A percentile compares a stretch with the other conserved stretches of the same genome.
Evolutionary conservation across 2,329 filamentous ascomycete species (phyloP).

Genomic region (Phyllosticta ampelicida): DNA sequence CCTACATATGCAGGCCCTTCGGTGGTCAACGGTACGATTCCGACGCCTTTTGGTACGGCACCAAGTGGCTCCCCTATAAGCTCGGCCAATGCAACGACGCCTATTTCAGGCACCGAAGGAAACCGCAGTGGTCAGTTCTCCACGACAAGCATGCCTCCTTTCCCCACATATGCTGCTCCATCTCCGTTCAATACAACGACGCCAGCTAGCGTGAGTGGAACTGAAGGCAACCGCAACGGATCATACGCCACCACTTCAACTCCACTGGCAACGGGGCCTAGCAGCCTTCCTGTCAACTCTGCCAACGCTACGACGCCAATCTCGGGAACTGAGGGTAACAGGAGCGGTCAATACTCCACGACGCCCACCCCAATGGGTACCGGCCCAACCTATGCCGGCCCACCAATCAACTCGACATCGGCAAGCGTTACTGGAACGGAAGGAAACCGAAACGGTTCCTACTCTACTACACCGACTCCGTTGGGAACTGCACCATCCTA

Average conservation of each 20-base stretch:
- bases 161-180: no score
- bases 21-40: neutral
- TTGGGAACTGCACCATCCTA: neutral
- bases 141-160: neutral
- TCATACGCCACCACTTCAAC: neutral
- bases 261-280: neutral
- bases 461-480: neutral
- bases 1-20: neutral
- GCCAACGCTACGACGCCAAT: neutral
- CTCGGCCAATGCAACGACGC: neutral
- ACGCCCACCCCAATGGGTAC: neutral
- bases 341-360: neutral
- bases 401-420: neutral
- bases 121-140: neutral
- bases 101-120: neutral
- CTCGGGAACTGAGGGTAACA: neutral
- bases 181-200: no score
- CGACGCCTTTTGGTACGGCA: neutral
- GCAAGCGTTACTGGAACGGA: neutral
- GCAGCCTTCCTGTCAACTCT: conserved; percentile 1
- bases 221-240: no score
- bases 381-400: neutral
- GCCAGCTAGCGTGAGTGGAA: no score
- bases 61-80: neutral
- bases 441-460: no score